Evolutionary conservation across 768 basidiomycete species (phyloP).

Genomic region (Russula brevipes): DNA sequence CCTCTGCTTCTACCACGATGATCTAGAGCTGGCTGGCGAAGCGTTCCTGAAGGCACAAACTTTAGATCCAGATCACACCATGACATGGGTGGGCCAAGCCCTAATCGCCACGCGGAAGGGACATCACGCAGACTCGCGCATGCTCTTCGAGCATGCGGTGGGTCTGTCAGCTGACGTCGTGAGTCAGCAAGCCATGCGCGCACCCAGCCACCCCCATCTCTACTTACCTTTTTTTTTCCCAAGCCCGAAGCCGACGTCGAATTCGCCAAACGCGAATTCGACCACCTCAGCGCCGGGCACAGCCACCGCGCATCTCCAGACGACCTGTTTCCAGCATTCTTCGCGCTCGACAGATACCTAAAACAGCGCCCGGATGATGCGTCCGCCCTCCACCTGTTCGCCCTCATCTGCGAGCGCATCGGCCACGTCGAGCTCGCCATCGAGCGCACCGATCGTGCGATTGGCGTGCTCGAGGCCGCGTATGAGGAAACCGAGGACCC

Average conservation of each 20-base stretch:
- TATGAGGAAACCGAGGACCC: constrained; percentile 88
- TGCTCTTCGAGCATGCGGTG: constrained; percentile 70
- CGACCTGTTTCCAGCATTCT: constrained; percentile 69
- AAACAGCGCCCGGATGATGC: constrained; percentile 63
- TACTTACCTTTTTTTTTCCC: not conserved
- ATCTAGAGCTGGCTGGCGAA: constrained; percentile 78
- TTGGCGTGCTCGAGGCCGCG: constrained; percentile 68
- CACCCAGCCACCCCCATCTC: constrained; percentile 19
- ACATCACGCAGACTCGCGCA: constrained; percentile 54
- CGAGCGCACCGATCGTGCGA: constrained; percentile 54
- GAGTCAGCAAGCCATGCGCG: constrained; percentile 28
- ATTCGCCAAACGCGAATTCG: constrained; percentile 59
- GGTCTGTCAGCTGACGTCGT: constrained; percentile 55
- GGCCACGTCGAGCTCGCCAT: constrained; percentile 62
- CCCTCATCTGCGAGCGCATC: constrained; percentile 79
- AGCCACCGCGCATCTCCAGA: constrained; percentile 33
- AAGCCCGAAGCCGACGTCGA: constrained; percentile 82
- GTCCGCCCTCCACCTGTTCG: constrained; percentile 75
- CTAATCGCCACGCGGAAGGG: constrained; percentile 58
- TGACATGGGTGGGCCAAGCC: constrained; percentile 90
- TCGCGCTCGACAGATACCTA: constrained; percentile 72
- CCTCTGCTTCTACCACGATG: constrained; percentile 74
- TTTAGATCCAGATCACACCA: constrained; percentile 82
- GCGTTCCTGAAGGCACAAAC: constrained; percentile 85
- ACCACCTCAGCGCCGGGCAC: constrained; percentile 29